A percentile compares a stretch with the other conserved stretches of the same genome.
Evolutionary conservation across 1,284 basidiomycete species (phyloP).

Genomic region (Malassezia equina): DNA sequence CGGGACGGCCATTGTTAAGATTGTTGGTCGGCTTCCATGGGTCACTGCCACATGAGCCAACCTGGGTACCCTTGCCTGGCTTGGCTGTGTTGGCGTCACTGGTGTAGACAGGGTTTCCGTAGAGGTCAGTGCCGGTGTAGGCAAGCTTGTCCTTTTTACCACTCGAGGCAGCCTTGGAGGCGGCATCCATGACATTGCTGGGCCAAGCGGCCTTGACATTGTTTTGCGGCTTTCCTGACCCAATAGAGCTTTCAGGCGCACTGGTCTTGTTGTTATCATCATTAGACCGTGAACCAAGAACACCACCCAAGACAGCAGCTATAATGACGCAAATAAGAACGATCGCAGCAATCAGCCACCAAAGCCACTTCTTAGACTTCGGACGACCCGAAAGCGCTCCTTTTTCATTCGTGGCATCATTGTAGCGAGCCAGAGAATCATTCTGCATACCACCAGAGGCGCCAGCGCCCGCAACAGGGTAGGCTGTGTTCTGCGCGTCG

Average conservation of each 20-base stretch:
- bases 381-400: not conserved
- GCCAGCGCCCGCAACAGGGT: not conserved
- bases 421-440: not conserved
- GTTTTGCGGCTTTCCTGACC: constrained; percentile 15
- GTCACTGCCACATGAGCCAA: constrained; percentile 24
- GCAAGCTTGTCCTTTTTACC: constrained; percentile 63
- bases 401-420: not conserved
- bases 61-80: constrained; percentile 17
- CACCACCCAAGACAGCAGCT: constrained; percentile 67
- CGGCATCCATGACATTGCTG: constrained; percentile 49
- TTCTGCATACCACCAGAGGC: not conserved
- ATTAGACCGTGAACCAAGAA: constrained; percentile 58
- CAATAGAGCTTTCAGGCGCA: constrained; percentile 31
- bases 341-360: constrained; percentile 25
- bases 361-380: constrained; percentile 2
- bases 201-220: constrained; percentile 23
- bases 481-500: not conserved
- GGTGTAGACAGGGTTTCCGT: constrained; percentile 74
- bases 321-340: constrained; percentile 55
- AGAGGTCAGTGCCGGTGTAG: constrained; percentile 55
- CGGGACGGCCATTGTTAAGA: constrained; percentile 59
- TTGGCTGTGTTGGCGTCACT: constrained; percentile 26
- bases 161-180: constrained; percentile 57
- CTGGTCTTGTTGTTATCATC: constrained; percentile 48
- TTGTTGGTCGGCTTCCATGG: constrained; percentile 54